Conservation (phyloP, 345 rosid species). For the Toxicodendron radicans region DNA sequence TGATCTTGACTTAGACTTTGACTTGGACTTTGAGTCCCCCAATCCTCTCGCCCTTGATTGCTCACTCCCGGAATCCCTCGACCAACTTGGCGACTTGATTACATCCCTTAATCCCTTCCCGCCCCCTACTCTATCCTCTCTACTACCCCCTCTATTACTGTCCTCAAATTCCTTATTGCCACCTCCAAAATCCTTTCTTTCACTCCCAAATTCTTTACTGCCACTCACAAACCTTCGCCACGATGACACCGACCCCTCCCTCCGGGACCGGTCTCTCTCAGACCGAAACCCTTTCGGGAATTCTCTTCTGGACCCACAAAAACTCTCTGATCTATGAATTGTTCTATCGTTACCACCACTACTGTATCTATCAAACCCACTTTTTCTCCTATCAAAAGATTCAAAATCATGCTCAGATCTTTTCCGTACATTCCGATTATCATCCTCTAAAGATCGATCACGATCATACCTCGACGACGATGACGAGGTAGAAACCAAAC, state of each 20-base stretch:
- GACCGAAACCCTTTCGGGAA: slow-evolving; percentile 87
- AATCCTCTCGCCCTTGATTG: slow-evolving; percentile 38
- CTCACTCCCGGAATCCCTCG: slow-evolving; percentile 89
- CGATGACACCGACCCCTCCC: slow-evolving; percentile 69
- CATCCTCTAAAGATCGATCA: slow-evolving; percentile 54
- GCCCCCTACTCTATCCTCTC: slow-evolving; percentile 35
- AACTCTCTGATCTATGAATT: slow-evolving; percentile 74
- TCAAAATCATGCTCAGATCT: slow-evolving; percentile 69
- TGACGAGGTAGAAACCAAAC: slow-evolving; percentile 42
- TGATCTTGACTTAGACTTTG: slow-evolving; percentile 27
- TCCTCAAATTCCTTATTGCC: slow-evolving; percentile 32
- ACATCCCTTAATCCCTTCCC: slow-evolving; percentile 45
- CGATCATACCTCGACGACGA: slow-evolving; percentile 62
- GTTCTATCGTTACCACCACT: slow-evolving; percentile 31
- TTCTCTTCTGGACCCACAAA: slow-evolving; percentile 64
- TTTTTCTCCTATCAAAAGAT: slow-evolving; percentile 56
- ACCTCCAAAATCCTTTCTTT: slow-evolving; percentile 28
- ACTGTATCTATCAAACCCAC: slow-evolving; percentile 58
- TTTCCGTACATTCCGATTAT: slow-evolving; percentile 56
- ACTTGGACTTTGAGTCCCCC: slow-evolving; percentile 24
- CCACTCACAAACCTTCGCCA: slow-evolving; percentile 75
- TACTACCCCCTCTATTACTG: slow-evolving; percentile 13
- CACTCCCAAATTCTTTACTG: slow-evolving; percentile 32
- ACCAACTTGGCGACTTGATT: slow-evolving; percentile 67
- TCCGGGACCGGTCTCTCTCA: slow-evolving; percentile 73